Conservation (phyloP, 2,329 filamentous ascomycete genomes). For the Nemania sp. region DNA sequence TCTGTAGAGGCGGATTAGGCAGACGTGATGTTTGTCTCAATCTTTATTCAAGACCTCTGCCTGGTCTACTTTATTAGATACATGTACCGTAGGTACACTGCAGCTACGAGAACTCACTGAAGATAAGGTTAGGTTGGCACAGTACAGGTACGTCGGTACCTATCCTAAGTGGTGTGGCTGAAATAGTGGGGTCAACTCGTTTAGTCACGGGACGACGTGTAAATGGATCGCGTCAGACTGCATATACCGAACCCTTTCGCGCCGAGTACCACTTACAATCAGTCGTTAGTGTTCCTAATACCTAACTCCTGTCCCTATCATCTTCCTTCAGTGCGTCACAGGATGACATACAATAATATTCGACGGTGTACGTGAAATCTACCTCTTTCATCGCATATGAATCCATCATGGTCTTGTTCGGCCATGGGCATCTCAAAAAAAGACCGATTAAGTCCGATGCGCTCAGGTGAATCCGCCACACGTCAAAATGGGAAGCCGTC, state of each 20-base stretch:
- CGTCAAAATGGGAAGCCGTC: conserved; percentile 59
- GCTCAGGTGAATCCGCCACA: background rate
- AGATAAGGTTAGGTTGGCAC: background rate
- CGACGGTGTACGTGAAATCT: background rate
- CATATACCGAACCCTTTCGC: too few relatives aligned
- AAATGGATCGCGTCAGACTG: background rate
- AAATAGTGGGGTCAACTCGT: conserved; percentile 8
- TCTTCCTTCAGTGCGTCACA: too few relatives aligned
- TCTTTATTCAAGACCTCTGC: too few relatives aligned
- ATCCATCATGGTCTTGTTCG: conserved; percentile 26
- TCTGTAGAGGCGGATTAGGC: background rate
- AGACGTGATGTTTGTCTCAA: too few relatives aligned
- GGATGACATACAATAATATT: background rate
- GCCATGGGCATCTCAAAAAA: conserved; percentile 25
- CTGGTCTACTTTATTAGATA: too few relatives aligned
- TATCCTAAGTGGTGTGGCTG: background rate
- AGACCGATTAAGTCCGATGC: conserved; percentile 7
- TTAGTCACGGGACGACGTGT: conserved; percentile 50
- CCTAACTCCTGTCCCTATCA: too few relatives aligned
- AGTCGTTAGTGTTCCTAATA: too few relatives aligned
- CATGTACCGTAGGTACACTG: too few relatives aligned
- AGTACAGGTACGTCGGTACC: too few relatives aligned
- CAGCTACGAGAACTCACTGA: too few relatives aligned
- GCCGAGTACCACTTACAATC: too few relatives aligned
- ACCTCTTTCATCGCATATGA: conserved; percentile 17